phyloP scores from a whole-genome alignment of 2,329 filamentous ascomycete species.

The Acrocalymma vagum region DNA sequence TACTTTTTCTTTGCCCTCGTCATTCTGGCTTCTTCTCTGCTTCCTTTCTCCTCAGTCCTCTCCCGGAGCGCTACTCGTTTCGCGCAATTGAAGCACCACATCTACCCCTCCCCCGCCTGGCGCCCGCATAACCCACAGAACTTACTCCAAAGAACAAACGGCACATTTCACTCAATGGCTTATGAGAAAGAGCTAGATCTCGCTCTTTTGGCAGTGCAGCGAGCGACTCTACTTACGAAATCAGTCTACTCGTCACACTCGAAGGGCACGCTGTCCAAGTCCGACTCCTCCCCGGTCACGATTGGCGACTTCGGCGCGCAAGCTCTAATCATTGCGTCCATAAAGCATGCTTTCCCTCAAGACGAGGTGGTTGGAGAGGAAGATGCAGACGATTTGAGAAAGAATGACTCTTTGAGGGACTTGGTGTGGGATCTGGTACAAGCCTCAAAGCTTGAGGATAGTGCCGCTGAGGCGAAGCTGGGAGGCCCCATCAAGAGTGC shows the following conservation, averaged over 20 bases:
- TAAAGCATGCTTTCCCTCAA: conserved; percentile 86
- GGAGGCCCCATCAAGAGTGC: conserved; percentile 73
- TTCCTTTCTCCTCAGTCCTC: conserved; percentile 34
- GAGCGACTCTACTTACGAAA: conserved; percentile 78
- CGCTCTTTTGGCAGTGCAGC: conserved; percentile 88
- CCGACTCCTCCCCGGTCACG: conserved; percentile 95
- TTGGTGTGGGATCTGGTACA: conserved; percentile 88
- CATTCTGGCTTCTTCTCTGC: conserved; percentile 43
- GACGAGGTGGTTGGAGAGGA: conserved; percentile 96
- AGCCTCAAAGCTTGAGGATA: conserved; percentile 73
- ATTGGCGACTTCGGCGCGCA: conserved; percentile 98
- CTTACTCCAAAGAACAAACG: conserved; percentile 17
- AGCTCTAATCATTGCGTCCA: conserved; percentile 90
- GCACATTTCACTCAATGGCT: conserved; percentile 43
- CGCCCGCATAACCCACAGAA: conserved; percentile 17
- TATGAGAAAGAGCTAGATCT: conserved; percentile 84
- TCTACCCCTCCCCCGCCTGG: conserved; percentile 34
- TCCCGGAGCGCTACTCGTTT: conserved; percentile 38
- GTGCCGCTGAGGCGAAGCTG: conserved; percentile 70
- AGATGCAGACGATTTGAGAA: conserved; percentile 81
- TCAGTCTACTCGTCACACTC: conserved; percentile 85
- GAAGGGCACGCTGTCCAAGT: conserved; percentile 93
- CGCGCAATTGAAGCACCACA: conserved; percentile 38
- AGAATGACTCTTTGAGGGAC: conserved; percentile 72
- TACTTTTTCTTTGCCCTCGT: conserved; percentile 39